These are phyloP conservation scores for Fraxinus dipetala DNA, from an alignment of 305 asterid species.

Conservation along the genomic window DNA sequence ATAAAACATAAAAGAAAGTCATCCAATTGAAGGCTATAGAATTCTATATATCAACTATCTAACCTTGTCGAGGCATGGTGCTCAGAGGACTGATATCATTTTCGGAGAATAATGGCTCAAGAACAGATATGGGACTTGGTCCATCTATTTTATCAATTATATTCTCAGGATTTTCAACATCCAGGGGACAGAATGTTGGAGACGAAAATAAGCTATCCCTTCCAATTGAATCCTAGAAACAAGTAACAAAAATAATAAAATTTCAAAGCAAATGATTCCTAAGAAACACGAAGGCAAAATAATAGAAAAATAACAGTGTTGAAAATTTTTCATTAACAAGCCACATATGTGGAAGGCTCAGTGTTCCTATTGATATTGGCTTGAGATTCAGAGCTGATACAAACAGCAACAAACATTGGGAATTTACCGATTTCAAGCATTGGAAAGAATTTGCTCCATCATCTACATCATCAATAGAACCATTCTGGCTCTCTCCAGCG, in stretches of 20 bases:
- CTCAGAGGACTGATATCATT: slow-evolving; percentile 81
- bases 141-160: slow-evolving; percentile 50
- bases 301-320: background rate
- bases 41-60: slow-evolving; percentile 17
- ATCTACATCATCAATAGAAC: slow-evolving; percentile 34
- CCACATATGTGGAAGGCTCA: background rate
- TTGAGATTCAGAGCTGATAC: background rate
- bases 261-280: slow-evolving; percentile 5
- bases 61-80: slow-evolving; percentile 59
- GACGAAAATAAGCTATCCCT: slow-evolving; percentile 39
- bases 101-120: slow-evolving; percentile 77
- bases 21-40: background rate
- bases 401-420: background rate
- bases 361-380: background rate
- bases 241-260: slow-evolving; percentile 10
- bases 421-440: slow-evolving; percentile 41
- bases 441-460: slow-evolving; percentile 33
- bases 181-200: slow-evolving; percentile 33
- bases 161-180: slow-evolving; percentile 46
- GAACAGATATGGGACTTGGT: slow-evolving; percentile 93
- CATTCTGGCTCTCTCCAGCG: slow-evolving; percentile 32
- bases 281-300: background rate
- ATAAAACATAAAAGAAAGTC: slow-evolving; percentile 10
- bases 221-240: slow-evolving; percentile 45
- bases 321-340: background rate